Percentiles rank a stretch among this genome's conserved stretches.
Evolutionary conservation across 2,329 filamentous ascomycete species (phyloP).

Genomic region (Sporothrix brunneoviolacea): DNA sequence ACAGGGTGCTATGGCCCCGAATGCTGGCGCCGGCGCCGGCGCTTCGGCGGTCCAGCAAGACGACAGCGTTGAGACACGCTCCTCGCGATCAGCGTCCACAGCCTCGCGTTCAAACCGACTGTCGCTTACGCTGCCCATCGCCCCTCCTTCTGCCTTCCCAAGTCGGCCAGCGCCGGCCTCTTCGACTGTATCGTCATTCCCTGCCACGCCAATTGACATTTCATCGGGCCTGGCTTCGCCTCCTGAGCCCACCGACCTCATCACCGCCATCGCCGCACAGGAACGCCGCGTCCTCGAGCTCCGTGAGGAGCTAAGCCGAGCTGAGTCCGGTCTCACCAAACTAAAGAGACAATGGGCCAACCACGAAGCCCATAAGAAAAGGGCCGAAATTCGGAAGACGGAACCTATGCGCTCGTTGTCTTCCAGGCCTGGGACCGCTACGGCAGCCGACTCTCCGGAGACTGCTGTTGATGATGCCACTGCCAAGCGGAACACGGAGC

Average conservation of each 20-base stretch:
- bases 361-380: slow-evolving; percentile 71
- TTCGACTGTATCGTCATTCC: slow-evolving; percentile 35
- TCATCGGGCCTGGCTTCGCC: slow-evolving; percentile 37
- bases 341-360: slow-evolving; percentile 80
- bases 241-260: slow-evolving; percentile 58
- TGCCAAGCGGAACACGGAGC: slow-evolving; percentile 48
- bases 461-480: slow-evolving; percentile 17
- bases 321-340: slow-evolving; percentile 66
- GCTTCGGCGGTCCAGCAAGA: slow-evolving; percentile 19
- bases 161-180: slow-evolving; percentile 46
- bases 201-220: slow-evolving; percentile 43
- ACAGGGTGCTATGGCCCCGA: slow-evolving; percentile 8
- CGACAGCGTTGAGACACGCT: slow-evolving; percentile 37
- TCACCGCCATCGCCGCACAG: slow-evolving; percentile 86
- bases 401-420: slow-evolving; percentile 49
- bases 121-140: slow-evolving; percentile 56
- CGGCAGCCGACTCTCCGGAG: background rate
- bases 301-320: slow-evolving; percentile 77
- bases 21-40: background rate
- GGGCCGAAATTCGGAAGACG: slow-evolving; percentile 57
- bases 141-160: slow-evolving; percentile 44
- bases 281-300: slow-evolving; percentile 87
- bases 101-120: slow-evolving; percentile 51
- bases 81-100: slow-evolving; percentile 46
- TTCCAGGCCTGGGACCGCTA: slow-evolving; percentile 14